Evolutionary conservation across 2,329 filamentous ascomycete genomes (phyloP), one percentile per base, ranked within the genome.

Genomic region (Penicillium digitatum): DNA sequence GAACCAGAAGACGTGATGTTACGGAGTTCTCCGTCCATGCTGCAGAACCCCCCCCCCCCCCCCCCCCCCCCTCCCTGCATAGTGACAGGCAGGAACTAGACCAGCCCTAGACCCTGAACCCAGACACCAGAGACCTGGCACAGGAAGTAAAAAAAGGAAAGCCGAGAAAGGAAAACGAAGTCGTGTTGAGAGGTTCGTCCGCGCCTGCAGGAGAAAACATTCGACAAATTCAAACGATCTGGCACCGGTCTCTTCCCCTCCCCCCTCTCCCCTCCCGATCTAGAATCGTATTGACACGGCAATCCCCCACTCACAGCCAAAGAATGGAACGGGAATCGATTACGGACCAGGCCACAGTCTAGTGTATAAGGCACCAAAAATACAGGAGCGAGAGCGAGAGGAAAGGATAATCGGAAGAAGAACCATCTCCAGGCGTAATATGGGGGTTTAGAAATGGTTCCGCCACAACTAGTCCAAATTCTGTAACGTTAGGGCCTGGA

Each of bases 181-280:
- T 56, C 42, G 55, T 55, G 56, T 43, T 35, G 40, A 59, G 44
- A 54, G 57, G 60, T 64, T 64, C 62, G 60, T 62, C 47, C 46
- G 46, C 12, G 10, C 14, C 29, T 47, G 45, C 61, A 42, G 48
- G 27, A 18, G 27, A 44, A 44, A 44, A 44, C 29, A 44, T 29
- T 29, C 26, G 27, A 32, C 31, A 50, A 42, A n/a, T n/a, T 34
- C 48, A 56, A 62, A 62, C 57, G 55, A 55, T 42, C 29, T 47
- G 27, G 24, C 42, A 22, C 42, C n/a, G 18, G n/a, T n/a, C n/a
- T n/a, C n/a, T n/a, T n/a, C n/a, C n/a, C n/a, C n/a, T n/a, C n/a
- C 18, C n/a, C 16, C 18, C 43, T 14, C 26, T 29, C 27, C 29
- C 44, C 8, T 18, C 37, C 35, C 26, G 27, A 49, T 43, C 27